Evolutionary conservation across 257 asterid species (phyloP).

Genomic region (Solanum verrucosum): DNA sequence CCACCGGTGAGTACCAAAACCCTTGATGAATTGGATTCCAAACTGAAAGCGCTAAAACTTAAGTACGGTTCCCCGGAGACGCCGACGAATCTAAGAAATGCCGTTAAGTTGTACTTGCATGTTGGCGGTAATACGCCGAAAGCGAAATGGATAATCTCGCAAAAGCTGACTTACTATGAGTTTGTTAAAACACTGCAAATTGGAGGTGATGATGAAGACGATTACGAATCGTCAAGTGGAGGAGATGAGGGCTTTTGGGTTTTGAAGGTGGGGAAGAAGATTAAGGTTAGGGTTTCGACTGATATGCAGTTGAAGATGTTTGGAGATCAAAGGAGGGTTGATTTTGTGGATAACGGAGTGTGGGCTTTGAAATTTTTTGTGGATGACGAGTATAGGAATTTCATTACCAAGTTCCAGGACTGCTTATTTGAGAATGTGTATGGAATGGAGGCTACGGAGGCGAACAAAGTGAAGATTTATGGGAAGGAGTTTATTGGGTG

Average conservation of each 20-base stretch:
- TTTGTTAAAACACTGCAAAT: slow-evolving; percentile 45
- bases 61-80: slow-evolving; percentile 46
- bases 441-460: slow-evolving; percentile 69
- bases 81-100: slow-evolving; percentile 30
- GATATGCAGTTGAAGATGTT: slow-evolving; percentile 83
- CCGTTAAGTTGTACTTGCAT: slow-evolving; percentile 72
- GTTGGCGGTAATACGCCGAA: slow-evolving; percentile 90
- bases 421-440: slow-evolving; percentile 86
- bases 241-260: slow-evolving; percentile 75
- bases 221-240: slow-evolving; percentile 5
- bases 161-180: slow-evolving; percentile 40
- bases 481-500: slow-evolving; percentile 92
- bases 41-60: slow-evolving; percentile 59
- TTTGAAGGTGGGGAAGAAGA: slow-evolving; percentile 63
- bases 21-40: slow-evolving; percentile 65
- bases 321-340: slow-evolving; percentile 94
- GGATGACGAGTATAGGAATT: slow-evolving; percentile 71
- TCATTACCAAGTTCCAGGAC: slow-evolving; percentile 67
- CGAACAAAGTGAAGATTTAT: slow-evolving; percentile 62
- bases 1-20: slow-evolving; percentile 24
- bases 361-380: slow-evolving; percentile 79
- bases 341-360: slow-evolving; percentile 84
- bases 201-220: slow-evolving; percentile 28
- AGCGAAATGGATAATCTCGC: slow-evolving; percentile 82
- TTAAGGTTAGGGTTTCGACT: slow-evolving; percentile 61